Conservation (phyloP, 169 alveolate genomes). For the Eimeria necatrix region DNA sequence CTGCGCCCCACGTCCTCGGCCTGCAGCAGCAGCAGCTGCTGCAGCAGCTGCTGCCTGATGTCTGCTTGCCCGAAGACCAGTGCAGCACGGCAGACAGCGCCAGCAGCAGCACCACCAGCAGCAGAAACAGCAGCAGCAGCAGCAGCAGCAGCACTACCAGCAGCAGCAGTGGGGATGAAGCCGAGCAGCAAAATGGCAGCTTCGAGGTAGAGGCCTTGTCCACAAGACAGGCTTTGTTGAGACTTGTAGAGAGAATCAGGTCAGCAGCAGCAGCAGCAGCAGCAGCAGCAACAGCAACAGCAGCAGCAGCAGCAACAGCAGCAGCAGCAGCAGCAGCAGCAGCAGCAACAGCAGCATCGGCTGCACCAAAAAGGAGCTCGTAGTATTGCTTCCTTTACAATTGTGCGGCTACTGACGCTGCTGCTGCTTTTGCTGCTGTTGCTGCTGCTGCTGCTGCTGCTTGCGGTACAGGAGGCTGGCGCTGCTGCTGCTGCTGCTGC, state of each 20-base stretch:
- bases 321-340: not conserved
- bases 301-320: not conserved
- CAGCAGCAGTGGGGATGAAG: too few relatives aligned
- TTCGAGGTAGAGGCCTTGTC: not conserved
- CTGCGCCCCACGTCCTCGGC: not conserved
- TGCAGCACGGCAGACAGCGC: slow-evolving; percentile 15
- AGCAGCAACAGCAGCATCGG: not conserved
- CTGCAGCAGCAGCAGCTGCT: slow-evolving; percentile 28
- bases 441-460: slow-evolving; percentile 14
- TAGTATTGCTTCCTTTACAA: too few relatives aligned
- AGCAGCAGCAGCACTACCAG: too few relatives aligned
- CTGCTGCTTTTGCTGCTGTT: too few relatives aligned
- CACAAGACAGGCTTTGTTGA: not conserved
- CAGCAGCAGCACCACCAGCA: not conserved
- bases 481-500: slow-evolving; percentile 28
- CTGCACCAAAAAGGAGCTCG: not conserved
- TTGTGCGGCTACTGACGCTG: not conserved
- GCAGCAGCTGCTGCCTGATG: slow-evolving; percentile 17
- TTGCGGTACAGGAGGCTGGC: slow-evolving; percentile 7
- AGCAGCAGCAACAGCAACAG: not conserved
- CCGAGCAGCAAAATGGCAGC: not conserved
- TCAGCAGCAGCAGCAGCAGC: not conserved
- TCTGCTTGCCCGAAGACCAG: slow-evolving; percentile 1
- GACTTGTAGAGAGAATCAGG: slow-evolving; percentile 1
- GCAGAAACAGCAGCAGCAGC: slow-evolving; percentile 10